Percentiles rank a stretch among this genome's conserved stretches.
phyloP scores from a whole-genome alignment of 1,284 basidiomycete genomes.

The Testicularia cyperi region DNA sequence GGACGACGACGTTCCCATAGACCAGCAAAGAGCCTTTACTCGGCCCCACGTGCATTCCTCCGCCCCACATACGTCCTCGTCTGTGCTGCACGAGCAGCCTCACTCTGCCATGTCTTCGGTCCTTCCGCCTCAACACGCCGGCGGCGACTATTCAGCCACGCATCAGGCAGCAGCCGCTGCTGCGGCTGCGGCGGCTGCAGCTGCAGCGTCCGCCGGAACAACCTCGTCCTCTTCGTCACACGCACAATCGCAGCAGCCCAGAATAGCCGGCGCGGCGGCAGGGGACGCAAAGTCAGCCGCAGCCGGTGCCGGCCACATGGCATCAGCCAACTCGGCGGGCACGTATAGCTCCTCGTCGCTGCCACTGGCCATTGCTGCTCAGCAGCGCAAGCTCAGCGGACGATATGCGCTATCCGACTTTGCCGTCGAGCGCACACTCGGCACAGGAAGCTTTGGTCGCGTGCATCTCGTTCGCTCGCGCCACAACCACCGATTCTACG shows the following conservation, averaged over 20 bases:
- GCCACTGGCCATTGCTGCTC: slow-evolving; percentile 33
- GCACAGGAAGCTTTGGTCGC: slow-evolving; percentile 57
- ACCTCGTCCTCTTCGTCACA: slow-evolving; percentile 2
- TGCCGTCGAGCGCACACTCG: slow-evolving; percentile 52
- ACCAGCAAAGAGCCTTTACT: slow-evolving; percentile 1
- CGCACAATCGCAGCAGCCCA: slow-evolving; percentile 4
- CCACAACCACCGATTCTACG: slow-evolving; percentile 58
- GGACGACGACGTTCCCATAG: slow-evolving; percentile 22
- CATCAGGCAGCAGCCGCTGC: slow-evolving; percentile 27
- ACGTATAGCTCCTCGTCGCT: slow-evolving; percentile 33
- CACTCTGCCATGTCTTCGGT: background rate
- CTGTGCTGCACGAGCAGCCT: too few species aligned
- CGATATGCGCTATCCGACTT: slow-evolving; percentile 57
- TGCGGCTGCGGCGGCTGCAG: slow-evolving; percentile 17
- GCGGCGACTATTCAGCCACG: slow-evolving; percentile 22
- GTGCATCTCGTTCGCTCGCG: slow-evolving; percentile 54
- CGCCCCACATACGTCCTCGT: too few species aligned
- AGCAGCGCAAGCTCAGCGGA: slow-evolving; percentile 51
- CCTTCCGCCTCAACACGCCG: slow-evolving; percentile 4
- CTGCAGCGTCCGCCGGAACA: slow-evolving; percentile 1
- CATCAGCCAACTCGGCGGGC: slow-evolving; percentile 29
- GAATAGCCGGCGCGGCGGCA: background rate
- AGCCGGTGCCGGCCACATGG: slow-evolving; percentile 3
- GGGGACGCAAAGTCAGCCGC: background rate
- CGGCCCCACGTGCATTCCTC: slow-evolving; percentile 16